Evolutionary conservation across 2,329 filamentous ascomycete species (phyloP), one percentile per base, ranked within the genome.

Genomic region (Colletotrichum sp.): DNA sequence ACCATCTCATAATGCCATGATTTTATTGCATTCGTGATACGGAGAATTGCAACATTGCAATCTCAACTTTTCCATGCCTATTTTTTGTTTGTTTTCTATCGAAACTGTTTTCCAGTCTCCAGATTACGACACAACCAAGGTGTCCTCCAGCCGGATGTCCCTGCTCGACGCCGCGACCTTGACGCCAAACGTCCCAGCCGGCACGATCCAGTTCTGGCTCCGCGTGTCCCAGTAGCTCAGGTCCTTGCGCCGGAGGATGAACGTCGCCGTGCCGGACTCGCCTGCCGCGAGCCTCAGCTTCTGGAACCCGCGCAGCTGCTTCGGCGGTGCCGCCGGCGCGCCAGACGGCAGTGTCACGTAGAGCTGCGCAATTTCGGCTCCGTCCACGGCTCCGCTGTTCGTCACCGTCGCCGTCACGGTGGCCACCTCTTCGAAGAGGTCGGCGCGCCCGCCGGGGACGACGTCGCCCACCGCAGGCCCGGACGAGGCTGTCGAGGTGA

Each of bases 331-430:
- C 4, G 83, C 77, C 6, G 83, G 84, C 26, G 85, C 84, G 12
- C 84, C 81, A 36, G 84, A 79, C 6, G 88, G 87, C 64, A 88
- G 84, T 9, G 84, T 83, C 24, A 90, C 80, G 79, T 89, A 90
- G 7, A 95, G 83, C 87, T 95, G 94, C 0, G 91, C 87, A 0
- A 95, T 91, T 77, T 94, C 92, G 77, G 93, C 92, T 24, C 93
- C 93, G 3, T 85, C 82, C 0, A 92, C 85, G 0, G 79, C 81
- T 39, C 94, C 94, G 3, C 88, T 91, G 86, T 96, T 96, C 2
- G 87, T 92, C 0, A 90, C 90, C 0, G 90, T 91, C 0, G 90
- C 90, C 0, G 90, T 91, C 15, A 93, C 90, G 9, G 85, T 87
- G 6, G 85, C 84, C 1, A 88, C 84, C 0, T 80, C 81, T 15